Base-by-base conservation (phyloP, 139 green algal genomes). In the Chlorella sp. region DNA sequence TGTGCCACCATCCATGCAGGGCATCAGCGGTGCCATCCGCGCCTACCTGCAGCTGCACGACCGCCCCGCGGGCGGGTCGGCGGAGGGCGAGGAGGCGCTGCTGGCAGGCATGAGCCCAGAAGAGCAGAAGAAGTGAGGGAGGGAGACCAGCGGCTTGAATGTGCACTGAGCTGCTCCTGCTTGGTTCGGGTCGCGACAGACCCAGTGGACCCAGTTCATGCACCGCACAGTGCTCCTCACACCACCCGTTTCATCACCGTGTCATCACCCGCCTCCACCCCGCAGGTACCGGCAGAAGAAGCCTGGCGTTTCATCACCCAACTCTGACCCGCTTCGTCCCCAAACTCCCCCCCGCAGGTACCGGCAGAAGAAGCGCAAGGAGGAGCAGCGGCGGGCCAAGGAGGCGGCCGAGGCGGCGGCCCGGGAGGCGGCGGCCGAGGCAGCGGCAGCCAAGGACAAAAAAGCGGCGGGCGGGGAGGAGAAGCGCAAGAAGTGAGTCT, bases 41-140 rank as follows among this genome's bases (percentile, higher is more conserved):
- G 82, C 84, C 36, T 98, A 98, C 88, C 79, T 98, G 40, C 73
- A 87, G 58, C 91, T 98, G 46, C 67, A 93, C 54, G 95, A 96
- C 85, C 64, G 68, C 2, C 92, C 91, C 0, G 48, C 60, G 20
- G 76, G 72, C 28, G 51, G 46, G 60, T 78, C 77, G 73, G 69
- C 86, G 60, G 44, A 88, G 56, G 43, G 87, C n/a, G 93, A 94
- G 72, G 93, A 94, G 82, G 90, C 89, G 36, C 54, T 81, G 73
- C 77, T 96, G 76, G 91, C 91, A 20, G 86, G 56, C 41, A 93
- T 98, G 92, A 91, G 54, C 19, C 44, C 91, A 24, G 94, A 96
- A 70, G 95, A 97, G 82, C 89, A 93, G 30, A 95, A 96, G 88
- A 93, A 73, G 75, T 81, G 48, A 73, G 83, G 0, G 73, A 17